Conservation (phyloP, 2,329 filamentous ascomycete species). For the Aspergillus alliaceus region DNA sequence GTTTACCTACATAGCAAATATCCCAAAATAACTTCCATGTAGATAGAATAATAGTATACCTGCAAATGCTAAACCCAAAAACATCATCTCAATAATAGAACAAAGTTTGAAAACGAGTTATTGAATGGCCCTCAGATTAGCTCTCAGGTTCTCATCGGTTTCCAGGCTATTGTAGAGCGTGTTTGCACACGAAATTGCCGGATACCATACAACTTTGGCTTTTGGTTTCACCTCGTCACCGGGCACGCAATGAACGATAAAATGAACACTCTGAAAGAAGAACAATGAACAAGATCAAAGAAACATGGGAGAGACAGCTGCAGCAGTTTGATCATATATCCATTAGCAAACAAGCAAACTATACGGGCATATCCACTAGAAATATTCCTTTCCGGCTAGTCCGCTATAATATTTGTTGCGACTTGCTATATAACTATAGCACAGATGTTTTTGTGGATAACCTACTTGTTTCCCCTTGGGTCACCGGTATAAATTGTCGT, state of each 20-base stretch:
- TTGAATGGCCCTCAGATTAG: slow-evolving; percentile 43
- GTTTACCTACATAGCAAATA: neutral
- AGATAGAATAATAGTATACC: neutral
- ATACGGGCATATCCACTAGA: too few relatives aligned
- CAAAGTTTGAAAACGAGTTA: neutral
- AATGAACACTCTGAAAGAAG: neutral
- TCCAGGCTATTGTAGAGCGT: slow-evolving; percentile 31
- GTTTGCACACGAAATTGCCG: slow-evolving; percentile 25
- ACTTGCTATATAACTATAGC: too few relatives aligned
- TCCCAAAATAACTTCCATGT: neutral
- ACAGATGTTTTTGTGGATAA: too few relatives aligned
- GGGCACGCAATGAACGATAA: slow-evolving; percentile 22
- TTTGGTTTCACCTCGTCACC: slow-evolving; percentile 42
- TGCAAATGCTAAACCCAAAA: neutral
- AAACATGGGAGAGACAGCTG: neutral
- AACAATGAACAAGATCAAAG: neutral
- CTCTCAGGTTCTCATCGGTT: slow-evolving; percentile 48
- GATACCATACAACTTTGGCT: slow-evolving; percentile 50
- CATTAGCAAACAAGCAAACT: slow-evolving; percentile 26
- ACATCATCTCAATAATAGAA: neutral
- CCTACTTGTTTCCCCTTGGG: too few relatives aligned
- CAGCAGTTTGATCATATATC: slow-evolving; percentile 26
- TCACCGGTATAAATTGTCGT: too few relatives aligned
- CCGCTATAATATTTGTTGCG: too few relatives aligned
- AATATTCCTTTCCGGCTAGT: too few relatives aligned